Percentiles rank a stretch among this genome's conserved stretches.
Evolutionary conservation across 140 eudicot genomes (phyloP).

Genomic region (Cichorium intybus): DNA sequence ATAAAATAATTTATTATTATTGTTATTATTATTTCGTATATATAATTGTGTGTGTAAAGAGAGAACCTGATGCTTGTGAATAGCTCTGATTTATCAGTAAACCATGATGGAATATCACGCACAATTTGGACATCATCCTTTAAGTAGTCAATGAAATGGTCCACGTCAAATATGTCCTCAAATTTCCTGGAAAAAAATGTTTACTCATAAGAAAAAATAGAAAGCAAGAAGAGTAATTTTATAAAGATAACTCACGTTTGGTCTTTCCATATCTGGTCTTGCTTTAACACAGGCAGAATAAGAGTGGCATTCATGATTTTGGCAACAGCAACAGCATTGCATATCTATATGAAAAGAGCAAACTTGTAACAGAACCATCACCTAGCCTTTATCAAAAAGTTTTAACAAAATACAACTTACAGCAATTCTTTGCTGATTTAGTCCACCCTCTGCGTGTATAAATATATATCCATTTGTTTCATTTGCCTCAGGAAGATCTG

Average conservation of each 20-base stretch:
- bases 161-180: conserved; percentile 97
- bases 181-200: conserved; percentile 61
- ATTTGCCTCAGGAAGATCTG: conserved; percentile 90
- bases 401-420: conserved; percentile 49
- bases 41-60: not conserved
- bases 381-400: conserved; percentile 9
- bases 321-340: conserved; percentile 97
- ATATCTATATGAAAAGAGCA: conserved; percentile 58
- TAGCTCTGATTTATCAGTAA: conserved; percentile 82
- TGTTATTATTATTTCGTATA: too few relatives aligned
- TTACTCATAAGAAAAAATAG: conserved; percentile 5
- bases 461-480: conserved; percentile 91
- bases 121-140: conserved; percentile 92
- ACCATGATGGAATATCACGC: conserved; percentile 98
- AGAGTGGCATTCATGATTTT: conserved; percentile 95
- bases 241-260: conserved; percentile 78
- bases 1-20: conserved; percentile 2
- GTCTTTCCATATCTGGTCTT: conserved; percentile 98
- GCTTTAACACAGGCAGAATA: conserved; percentile 90
- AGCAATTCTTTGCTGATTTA: conserved; percentile 97
- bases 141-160: conserved; percentile 95
- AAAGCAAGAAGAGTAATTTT: conserved; percentile 3
- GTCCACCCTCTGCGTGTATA: conserved; percentile 99
- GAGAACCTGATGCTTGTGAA: conserved; percentile 83
- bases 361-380: not conserved